phyloP scores from a whole-genome alignment of 257 asterid species.

The Solanum pennellii region DNA sequence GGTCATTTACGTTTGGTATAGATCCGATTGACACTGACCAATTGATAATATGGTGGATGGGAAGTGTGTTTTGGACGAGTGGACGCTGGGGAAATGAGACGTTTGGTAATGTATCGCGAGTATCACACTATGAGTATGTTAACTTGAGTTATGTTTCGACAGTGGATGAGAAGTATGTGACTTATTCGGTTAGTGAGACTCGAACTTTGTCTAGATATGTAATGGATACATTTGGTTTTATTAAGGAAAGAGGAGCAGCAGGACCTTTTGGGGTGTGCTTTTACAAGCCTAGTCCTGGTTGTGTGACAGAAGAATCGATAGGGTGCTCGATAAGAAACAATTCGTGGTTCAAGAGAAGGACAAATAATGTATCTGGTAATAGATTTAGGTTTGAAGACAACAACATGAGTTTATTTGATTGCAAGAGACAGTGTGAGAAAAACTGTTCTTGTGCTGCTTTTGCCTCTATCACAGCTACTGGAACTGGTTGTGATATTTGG shows the following conservation, averaged over 20 bases:
- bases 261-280: background rate
- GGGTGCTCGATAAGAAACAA: background rate
- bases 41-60: conserved; percentile 6
- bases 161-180: background rate
- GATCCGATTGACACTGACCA: background rate
- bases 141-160: background rate
- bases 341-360: background rate
- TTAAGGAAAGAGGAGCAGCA: background rate
- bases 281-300: background rate
- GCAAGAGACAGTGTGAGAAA: background rate
- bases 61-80: background rate
- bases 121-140: background rate
- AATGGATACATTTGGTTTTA: background rate
- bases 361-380: background rate
- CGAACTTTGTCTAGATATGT: background rate
- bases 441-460: background rate
- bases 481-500: background rate
- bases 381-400: background rate
- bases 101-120: background rate
- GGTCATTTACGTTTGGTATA: conserved; percentile 7
- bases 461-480: background rate
- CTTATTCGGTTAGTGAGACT: background rate
- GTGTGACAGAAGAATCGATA: background rate
- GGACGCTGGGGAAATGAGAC: background rate
- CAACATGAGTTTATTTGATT: background rate